Evolutionary conservation across 1,284 basidiomycete species (phyloP).

Genomic region (Ceratobasidium papillatum): DNA sequence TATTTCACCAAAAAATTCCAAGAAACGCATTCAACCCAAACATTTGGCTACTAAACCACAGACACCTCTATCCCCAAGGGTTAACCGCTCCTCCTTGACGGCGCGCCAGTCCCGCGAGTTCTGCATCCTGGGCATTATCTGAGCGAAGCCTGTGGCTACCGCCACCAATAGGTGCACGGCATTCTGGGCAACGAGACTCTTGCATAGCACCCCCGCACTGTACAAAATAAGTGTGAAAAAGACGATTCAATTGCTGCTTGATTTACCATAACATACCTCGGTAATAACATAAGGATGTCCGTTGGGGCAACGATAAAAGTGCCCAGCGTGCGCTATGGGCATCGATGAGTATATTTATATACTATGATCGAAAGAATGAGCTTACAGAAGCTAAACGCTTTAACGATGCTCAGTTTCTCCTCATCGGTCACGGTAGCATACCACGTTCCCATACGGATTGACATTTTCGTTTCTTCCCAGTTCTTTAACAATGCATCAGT

Average conservation of each 20-base stretch:
- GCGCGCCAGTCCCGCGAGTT: conserved; percentile 53
- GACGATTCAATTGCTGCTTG: conserved; percentile 43
- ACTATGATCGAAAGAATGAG: conserved; percentile 20
- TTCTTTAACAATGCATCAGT: background rate
- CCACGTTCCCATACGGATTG: conserved; percentile 52
- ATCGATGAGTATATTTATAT: background rate
- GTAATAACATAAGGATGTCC: conserved; percentile 62
- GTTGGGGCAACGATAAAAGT: conserved; percentile 61
- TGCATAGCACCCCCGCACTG: conserved; percentile 66
- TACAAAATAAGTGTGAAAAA: conserved; percentile 21
- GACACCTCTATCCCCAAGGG: background rate
- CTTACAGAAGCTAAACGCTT: conserved; percentile 50
- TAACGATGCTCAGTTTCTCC: conserved; percentile 60
- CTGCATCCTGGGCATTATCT: conserved; percentile 57
- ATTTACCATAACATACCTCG: conserved; percentile 53
- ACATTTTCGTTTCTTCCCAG: background rate
- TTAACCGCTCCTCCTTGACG: background rate
- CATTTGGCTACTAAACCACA: no score
- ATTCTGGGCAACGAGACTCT: conserved; percentile 61
- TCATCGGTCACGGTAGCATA: conserved; percentile 59
- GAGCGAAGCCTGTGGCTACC: conserved; percentile 53
- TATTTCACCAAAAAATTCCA: no score
- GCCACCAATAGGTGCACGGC: conserved; percentile 60
- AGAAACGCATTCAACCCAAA: no score
- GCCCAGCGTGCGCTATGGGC: conserved; percentile 57